Percentiles rank a stretch among this genome's conserved stretches.
phyloP scores from a whole-genome alignment of 495 filamentous ascomycete species.

The Annulohypoxylon maeteangense region DNA sequence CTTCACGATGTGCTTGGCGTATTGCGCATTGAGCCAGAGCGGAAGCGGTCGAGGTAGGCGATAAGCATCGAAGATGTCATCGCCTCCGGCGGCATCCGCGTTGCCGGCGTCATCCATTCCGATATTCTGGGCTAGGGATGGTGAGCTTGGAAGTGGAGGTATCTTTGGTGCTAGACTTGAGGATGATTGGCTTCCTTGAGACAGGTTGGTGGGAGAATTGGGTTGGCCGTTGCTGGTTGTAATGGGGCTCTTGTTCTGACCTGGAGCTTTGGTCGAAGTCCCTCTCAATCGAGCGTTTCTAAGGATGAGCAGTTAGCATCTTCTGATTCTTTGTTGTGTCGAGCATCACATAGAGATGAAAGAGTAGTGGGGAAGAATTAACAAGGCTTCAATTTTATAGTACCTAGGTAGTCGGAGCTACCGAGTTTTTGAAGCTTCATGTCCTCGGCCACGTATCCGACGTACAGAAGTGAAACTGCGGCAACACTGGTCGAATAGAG shows the following conservation, averaged over 20 bases:
- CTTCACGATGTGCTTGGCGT: conserved; percentile 87
- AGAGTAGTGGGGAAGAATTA: conserved; percentile 21
- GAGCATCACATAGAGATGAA: conserved; percentile 9
- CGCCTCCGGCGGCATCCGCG: conserved; percentile 58
- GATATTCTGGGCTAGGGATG: conserved; percentile 63
- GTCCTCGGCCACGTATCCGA: conserved; percentile 24
- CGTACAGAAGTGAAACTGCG: background rate
- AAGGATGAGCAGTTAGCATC: conserved; percentile 30
- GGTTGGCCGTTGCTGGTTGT: conserved; percentile 52
- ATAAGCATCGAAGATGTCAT: conserved; percentile 62
- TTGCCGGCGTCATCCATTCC: conserved; percentile 59
- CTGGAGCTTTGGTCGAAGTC: conserved; percentile 53
- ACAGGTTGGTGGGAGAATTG: conserved; percentile 55
- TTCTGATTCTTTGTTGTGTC: conserved; percentile 24
- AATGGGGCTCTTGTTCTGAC: conserved; percentile 54
- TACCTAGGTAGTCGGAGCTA: conserved; percentile 9
- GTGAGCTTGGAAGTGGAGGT: conserved; percentile 68
- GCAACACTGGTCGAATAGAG: background rate
- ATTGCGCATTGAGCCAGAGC: conserved; percentile 78
- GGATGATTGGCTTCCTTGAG: conserved; percentile 59
- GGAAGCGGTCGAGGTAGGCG: conserved; percentile 61
- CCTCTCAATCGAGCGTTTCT: conserved; percentile 62
- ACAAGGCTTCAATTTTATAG: conserved; percentile 7
- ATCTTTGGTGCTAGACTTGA: conserved; percentile 62
- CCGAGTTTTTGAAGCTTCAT: background rate